phyloP scores from a whole-genome alignment of 1,139 yeast species.

The Blastobotrys persicus region DNA sequence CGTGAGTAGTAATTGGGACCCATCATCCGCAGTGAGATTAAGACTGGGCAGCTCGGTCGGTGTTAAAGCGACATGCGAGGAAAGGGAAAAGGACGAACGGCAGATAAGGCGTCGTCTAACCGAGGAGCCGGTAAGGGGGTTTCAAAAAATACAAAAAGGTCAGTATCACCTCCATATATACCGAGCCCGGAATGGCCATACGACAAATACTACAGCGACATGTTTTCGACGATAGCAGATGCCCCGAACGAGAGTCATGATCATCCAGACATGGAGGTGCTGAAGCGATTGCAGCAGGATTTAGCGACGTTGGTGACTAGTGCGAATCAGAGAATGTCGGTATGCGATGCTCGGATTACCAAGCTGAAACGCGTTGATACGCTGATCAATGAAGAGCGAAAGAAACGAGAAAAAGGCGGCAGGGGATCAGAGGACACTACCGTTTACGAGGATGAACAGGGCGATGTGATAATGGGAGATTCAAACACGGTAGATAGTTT shows the following conservation, averaged over 20 bases:
- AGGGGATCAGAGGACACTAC: slow-evolving; percentile 8
- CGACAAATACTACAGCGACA: slow-evolving; percentile 11
- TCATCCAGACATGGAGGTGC: slow-evolving; percentile 5
- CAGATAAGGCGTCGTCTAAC: slow-evolving; percentile 1
- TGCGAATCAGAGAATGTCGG: not conserved
- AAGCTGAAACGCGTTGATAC: slow-evolving; percentile 13
- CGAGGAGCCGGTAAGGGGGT: not conserved
- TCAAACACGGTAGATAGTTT: slow-evolving; percentile 2
- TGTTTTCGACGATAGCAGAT: slow-evolving; percentile 10
- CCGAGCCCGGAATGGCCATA: slow-evolving; percentile 12
- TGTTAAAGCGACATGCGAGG: not conserved
- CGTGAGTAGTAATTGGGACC: too few relatives aligned
- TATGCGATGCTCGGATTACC: slow-evolving; percentile 4
- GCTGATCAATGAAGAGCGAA: slow-evolving; percentile 18
- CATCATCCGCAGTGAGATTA: too few relatives aligned
- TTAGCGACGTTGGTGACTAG: slow-evolving; percentile 1
- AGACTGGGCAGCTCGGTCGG: not conserved
- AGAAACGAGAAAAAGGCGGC: slow-evolving; percentile 14
- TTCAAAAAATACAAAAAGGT: not conserved
- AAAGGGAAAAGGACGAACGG: slow-evolving; percentile 1
- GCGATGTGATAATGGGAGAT: slow-evolving; percentile 5
- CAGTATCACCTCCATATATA: not conserved
- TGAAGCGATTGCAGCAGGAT: slow-evolving; percentile 6
- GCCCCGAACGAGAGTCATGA: slow-evolving; percentile 11
- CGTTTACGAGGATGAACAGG: slow-evolving; percentile 6